These are phyloP conservation scores for Globisporangium sylvaticum DNA, from an alignment of 352 stramenopile genomes.

Conservation along the genomic window DNA sequence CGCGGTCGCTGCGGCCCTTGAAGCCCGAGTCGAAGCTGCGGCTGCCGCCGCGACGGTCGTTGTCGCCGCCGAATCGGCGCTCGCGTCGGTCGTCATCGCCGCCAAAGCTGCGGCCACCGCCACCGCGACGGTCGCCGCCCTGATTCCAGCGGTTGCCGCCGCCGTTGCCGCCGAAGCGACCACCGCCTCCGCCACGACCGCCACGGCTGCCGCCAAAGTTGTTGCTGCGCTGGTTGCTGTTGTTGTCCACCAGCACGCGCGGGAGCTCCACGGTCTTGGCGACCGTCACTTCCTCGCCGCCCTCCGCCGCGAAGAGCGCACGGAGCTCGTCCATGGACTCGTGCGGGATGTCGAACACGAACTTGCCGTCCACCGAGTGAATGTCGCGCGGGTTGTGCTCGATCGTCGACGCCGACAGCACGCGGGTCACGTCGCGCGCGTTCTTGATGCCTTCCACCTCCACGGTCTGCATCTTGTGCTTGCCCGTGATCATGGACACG, in stretches of 20 bases:
- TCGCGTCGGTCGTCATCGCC: slow-evolving; percentile 23
- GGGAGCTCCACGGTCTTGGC: slow-evolving; percentile 49
- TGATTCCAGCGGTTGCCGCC: slow-evolving; percentile 22
- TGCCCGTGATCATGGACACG: slow-evolving; percentile 76
- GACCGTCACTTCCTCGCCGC: slow-evolving; percentile 34
- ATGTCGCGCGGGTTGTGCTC: slow-evolving; percentile 42
- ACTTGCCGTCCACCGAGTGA: slow-evolving; percentile 54
- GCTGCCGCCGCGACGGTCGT: slow-evolving; percentile 23
- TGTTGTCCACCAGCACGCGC: slow-evolving; percentile 43
- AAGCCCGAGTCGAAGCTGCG: slow-evolving; percentile 38
- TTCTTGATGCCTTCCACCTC: slow-evolving; percentile 43
- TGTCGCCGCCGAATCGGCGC: slow-evolving; percentile 8
- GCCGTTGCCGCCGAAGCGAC: slow-evolving; percentile 29
- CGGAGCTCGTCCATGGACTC: slow-evolving; percentile 43
- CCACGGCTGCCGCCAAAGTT: slow-evolving; percentile 20
- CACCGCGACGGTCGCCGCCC: slow-evolving; percentile 16
- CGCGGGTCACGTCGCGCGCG: slow-evolving; percentile 43
- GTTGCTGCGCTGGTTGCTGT: slow-evolving; percentile 20
- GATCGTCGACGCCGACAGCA: slow-evolving; percentile 40
- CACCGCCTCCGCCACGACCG: slow-evolving; percentile 20
- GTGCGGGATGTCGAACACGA: slow-evolving; percentile 66
- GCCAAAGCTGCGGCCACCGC: slow-evolving; percentile 23
- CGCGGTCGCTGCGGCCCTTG: slow-evolving; percentile 21
- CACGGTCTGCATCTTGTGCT: slow-evolving; percentile 60
- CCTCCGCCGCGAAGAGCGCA: slow-evolving; percentile 31